Conservation (phyloP, 148 eudicot genomes). For the Vaccinium macrocarpon region DNA sequence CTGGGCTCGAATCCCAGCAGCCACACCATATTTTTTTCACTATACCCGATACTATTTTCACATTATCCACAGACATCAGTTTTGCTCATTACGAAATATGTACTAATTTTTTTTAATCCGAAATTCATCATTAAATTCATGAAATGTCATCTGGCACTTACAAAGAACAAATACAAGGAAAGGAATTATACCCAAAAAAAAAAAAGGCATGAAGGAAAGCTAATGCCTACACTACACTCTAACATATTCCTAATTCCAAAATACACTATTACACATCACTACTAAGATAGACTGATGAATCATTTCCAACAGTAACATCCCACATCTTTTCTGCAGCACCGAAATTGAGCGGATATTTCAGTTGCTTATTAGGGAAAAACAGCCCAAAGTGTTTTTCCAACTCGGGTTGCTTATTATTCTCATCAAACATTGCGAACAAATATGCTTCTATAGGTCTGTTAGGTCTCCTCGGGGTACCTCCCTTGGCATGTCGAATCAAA, state of each 20-base stretch:
- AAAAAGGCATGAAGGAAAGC: too few species aligned
- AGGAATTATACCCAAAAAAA: too few species aligned
- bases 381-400: slow-evolving; percentile 60
- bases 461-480: slow-evolving; percentile 53
- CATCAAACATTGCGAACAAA: slow-evolving; percentile 54
- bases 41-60: neutral
- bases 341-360: slow-evolving; percentile 38
- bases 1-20: slow-evolving; percentile 12
- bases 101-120: too few species aligned
- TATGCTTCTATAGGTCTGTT: slow-evolving; percentile 38
- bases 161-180: too few species aligned
- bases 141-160: too few species aligned
- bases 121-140: too few species aligned
- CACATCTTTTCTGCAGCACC: neutral
- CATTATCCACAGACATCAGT: neutral
- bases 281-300: neutral
- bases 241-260: neutral
- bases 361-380: slow-evolving; percentile 33
- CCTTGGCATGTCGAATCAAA: slow-evolving; percentile 41
- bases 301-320: neutral
- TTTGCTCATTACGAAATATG: too few species aligned
- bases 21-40: neutral
- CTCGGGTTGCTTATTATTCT: slow-evolving; percentile 40
- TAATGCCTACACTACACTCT: too few species aligned
- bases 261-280: neutral